Evolutionary conservation across 2,329 filamentous ascomycete species (phyloP), one percentile per base, ranked within the genome.

Genomic region (Lecanoromycetidae sp.): DNA sequence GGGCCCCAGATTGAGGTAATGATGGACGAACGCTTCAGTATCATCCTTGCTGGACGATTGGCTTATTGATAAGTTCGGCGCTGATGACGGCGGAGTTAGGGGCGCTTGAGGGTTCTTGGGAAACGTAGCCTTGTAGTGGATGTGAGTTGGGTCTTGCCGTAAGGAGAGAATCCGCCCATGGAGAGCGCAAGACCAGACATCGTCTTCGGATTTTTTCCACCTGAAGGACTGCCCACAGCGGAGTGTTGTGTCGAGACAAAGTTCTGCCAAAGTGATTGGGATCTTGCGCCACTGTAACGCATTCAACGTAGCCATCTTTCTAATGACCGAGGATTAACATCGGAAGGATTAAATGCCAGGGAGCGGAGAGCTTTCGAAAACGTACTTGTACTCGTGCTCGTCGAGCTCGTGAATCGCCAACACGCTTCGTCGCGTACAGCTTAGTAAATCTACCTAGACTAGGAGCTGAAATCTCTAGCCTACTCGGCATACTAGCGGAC

Each of bases 201-300:
- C 79, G 35, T 79, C 69, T 40, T 74, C 75, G 40, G 86, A 77
- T 61, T 88, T 87, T 52, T 82, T 82, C 91, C 91, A 98, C 69
- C 90, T 69, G 56, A 98, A 98, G 0, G 90, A 94, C 63, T 98
- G 91, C 3, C 91, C 91, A 62, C 91, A 98, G 52, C 90, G 81
- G 27, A 98, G 70, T 0, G 87, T 94, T 0, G 90, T 98, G 58
- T 94, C 87, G 55, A 98, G 87, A 62, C 87, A 95, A 3, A 98
- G 76, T 61, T 98, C 91, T 3, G 80, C 77, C 27, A 94, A 68
- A 51, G 74, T 84, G 33, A 95, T 70, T 20, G 91, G 87, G 56
- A 98, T 68, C 68, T 85, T 93, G 54, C 79, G 79, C 91, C 91
- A 98, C 33, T 38, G 40, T 25, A 41, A 30, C 22, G 40, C 34